A percentile compares a stretch with the other conserved stretches of the same genome.
Conservation (phyloP, 805 yeast genomes). For the Scheffersomyces stipitis region DNA sequence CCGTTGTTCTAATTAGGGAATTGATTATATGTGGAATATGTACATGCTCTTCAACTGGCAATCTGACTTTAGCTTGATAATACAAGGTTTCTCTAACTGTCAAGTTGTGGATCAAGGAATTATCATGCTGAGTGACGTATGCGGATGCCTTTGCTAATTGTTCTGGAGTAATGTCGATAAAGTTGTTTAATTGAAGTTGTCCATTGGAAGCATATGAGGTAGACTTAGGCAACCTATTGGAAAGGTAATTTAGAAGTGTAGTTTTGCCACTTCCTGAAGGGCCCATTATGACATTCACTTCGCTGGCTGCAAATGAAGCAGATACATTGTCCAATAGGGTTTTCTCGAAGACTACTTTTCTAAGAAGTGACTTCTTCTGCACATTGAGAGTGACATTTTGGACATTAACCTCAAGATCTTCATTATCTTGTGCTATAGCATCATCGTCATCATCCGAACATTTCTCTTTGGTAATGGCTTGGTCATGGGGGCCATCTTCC, state of each 20-base stretch:
- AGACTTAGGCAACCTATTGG: constrained; percentile 49
- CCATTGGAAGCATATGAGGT: constrained; percentile 25
- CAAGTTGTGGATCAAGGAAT: constrained; percentile 63
- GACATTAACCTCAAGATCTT: constrained; percentile 9
- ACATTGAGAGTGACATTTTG: constrained; percentile 8
- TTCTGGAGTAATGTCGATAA: constrained; percentile 21
- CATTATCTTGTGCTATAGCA: not conserved
- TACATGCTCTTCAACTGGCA: constrained; percentile 41
- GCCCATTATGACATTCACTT: constrained; percentile 73
- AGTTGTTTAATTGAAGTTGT: constrained; percentile 22
- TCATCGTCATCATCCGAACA: constrained; percentile 1
- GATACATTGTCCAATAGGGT: constrained; percentile 39
- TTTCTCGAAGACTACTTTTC: constrained; percentile 7
- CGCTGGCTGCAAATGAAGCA: constrained; percentile 54
- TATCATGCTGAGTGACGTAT: constrained; percentile 82
- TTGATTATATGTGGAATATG: constrained; percentile 51
- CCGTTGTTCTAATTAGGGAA: constrained; percentile 62
- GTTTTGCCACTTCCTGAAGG: constrained; percentile 83
- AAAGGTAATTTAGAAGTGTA: constrained; percentile 59
- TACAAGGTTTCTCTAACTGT: constrained; percentile 77
- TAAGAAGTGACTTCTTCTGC: not conserved
- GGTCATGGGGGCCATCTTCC: constrained; percentile 12
- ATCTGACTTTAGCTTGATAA: constrained; percentile 68
- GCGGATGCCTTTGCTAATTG: constrained; percentile 49
- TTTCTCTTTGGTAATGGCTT: constrained; percentile 1